Conservation (phyloP, 2,329 filamentous ascomycete species). For the Beauveria caledonica region DNA sequence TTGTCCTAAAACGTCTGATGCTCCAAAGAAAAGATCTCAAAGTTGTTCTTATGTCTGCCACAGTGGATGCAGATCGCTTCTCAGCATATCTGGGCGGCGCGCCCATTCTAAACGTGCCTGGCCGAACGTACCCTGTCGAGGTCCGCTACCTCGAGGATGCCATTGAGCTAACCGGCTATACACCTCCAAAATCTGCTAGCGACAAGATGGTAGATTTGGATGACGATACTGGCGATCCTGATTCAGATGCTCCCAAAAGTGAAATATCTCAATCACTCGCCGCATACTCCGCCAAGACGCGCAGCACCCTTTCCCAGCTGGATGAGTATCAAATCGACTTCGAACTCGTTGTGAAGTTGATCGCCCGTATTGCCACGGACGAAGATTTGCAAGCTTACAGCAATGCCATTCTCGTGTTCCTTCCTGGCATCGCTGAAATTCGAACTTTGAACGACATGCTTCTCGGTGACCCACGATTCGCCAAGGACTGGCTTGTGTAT, state of each 20-base stretch:
- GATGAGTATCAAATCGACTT: slow-evolving; percentile 92
- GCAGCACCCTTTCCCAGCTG: slow-evolving; percentile 64
- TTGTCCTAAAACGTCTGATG: slow-evolving; percentile 81
- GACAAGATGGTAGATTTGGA: slow-evolving; percentile 55
- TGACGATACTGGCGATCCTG: slow-evolving; percentile 48
- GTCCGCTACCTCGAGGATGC: slow-evolving; percentile 89
- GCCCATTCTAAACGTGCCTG: slow-evolving; percentile 82
- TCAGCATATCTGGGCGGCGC: slow-evolving; percentile 81
- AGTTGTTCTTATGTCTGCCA: slow-evolving; percentile 94
- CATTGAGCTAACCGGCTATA: slow-evolving; percentile 77
- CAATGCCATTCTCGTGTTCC: slow-evolving; percentile 86
- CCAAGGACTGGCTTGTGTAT: slow-evolving; percentile 73
- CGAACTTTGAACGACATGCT: slow-evolving; percentile 81
- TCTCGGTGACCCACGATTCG: slow-evolving; percentile 66
- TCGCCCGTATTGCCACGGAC: slow-evolving; percentile 66
- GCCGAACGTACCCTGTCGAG: slow-evolving; percentile 85
- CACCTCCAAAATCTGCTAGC: slow-evolving; percentile 31
- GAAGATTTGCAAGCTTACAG: slow-evolving; percentile 63
- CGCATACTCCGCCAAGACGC: slow-evolving; percentile 68
- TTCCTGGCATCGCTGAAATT: slow-evolving; percentile 92
- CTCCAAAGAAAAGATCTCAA: slow-evolving; percentile 72
- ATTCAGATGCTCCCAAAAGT: slow-evolving; percentile 35
- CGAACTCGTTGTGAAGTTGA: slow-evolving; percentile 71
- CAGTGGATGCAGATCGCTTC: slow-evolving; percentile 85
- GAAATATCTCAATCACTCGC: slow-evolving; percentile 58